These are phyloP conservation scores for Candida multigemmis DNA, from an alignment of 805 yeast species.

Conservation along the genomic window DNA sequence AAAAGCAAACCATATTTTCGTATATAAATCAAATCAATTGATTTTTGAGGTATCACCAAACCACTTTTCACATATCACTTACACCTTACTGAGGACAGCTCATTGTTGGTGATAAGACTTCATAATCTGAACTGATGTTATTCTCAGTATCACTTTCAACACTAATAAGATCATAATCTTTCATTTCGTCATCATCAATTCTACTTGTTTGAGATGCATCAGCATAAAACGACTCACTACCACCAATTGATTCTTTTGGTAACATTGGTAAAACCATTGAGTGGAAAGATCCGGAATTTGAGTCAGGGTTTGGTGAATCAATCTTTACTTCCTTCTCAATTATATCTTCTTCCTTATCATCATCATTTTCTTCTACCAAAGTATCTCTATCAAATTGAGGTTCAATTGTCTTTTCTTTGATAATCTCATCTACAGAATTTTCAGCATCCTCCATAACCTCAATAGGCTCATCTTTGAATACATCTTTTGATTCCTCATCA, in stretches of 20 bases:
- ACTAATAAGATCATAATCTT: conserved; percentile 23
- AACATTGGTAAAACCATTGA: conserved; percentile 22
- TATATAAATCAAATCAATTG: conserved; percentile 1
- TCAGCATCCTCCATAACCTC: background rate
- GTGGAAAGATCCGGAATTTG: background rate
- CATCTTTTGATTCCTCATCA: conserved; percentile 4
- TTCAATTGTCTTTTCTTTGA: too few species aligned
- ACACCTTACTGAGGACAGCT: conserved; percentile 2
- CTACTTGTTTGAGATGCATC: conserved; percentile 1
- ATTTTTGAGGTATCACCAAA: background rate
- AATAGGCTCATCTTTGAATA: conserved; percentile 3
- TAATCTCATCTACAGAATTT: background rate
- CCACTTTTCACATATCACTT: background rate
- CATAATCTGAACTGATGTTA: conserved; percentile 25
- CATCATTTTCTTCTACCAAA: background rate
- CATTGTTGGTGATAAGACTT: conserved; percentile 19
- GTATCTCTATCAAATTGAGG: too few species aligned
- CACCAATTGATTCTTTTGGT: conserved; percentile 14
- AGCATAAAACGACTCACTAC: background rate
- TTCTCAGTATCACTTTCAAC: conserved; percentile 19
- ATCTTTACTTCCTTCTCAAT: too few species aligned
- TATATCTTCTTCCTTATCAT: too few species aligned
- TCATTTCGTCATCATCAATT: conserved; percentile 7
- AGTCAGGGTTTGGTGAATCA: background rate
- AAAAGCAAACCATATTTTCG: background rate